Percentiles rank a stretch among this genome's conserved stretches.
These are phyloP conservation scores for Sphagnum tenellum DNA, from an alignment of 225 moss, liverwort and hornwort species.

Conservation along the genomic window DNA sequence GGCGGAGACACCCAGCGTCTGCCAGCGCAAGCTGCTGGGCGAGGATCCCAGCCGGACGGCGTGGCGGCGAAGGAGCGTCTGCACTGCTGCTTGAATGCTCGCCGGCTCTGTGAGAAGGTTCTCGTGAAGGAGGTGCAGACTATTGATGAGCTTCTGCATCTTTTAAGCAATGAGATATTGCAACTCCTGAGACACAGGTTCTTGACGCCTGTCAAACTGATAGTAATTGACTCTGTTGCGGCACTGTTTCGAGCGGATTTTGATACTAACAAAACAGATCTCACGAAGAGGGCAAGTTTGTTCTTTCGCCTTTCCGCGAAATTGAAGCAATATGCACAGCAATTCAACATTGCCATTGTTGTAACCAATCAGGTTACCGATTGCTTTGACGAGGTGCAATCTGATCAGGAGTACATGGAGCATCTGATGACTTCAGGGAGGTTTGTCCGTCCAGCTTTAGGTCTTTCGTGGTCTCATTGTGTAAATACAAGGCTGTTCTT, in stretches of 20 bases:
- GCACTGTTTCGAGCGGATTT: slow-evolving; percentile 37
- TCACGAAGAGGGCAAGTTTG: slow-evolving; percentile 13
- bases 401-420: background rate
- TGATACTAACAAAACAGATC: slow-evolving; percentile 6
- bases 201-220: slow-evolving; percentile 29
- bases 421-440: slow-evolving; percentile 29
- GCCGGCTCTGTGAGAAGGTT: slow-evolving; percentile 28
- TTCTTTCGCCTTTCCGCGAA: slow-evolving; percentile 26
- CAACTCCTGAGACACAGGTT: slow-evolving; percentile 14
- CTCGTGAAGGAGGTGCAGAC: slow-evolving; percentile 27
- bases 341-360: slow-evolving; percentile 26
- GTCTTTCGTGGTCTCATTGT: slow-evolving; percentile 31
- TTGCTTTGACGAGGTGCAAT: slow-evolving; percentile 10
- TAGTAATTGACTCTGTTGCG: slow-evolving; percentile 35
- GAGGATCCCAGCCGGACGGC: background rate
- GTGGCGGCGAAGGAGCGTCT: background rate
- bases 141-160: slow-evolving; percentile 20
- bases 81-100: background rate
- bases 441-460: slow-evolving; percentile 26
- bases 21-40: background rate
- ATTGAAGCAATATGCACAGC: slow-evolving; percentile 22
- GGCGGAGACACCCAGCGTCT: background rate
- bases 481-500: slow-evolving; percentile 34
- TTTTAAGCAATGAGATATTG: slow-evolving; percentile 13
- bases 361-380: slow-evolving; percentile 38